Conservation (phyloP, 257 asterid genomes). For the Capsicum rhomboideum region DNA sequence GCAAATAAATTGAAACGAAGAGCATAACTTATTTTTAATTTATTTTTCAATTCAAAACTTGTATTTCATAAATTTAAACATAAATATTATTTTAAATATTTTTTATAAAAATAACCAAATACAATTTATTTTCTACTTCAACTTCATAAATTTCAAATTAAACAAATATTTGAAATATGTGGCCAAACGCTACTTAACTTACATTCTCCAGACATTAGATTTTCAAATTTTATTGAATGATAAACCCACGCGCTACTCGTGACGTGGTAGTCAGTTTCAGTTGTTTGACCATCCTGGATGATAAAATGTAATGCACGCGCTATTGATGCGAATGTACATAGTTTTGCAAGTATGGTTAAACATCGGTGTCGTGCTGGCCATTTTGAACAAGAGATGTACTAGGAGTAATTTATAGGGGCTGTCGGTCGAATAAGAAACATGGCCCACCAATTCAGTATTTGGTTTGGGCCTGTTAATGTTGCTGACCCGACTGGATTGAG, state of each 20-base stretch:
- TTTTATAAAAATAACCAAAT: too few species aligned
- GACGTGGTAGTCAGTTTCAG: background rate
- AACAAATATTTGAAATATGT: too few species aligned
- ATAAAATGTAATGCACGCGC: background rate
- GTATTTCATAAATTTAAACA: too few species aligned
- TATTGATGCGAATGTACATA: background rate
- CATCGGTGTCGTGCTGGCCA: background rate
- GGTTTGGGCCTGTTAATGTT: background rate
- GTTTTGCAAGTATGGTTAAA: background rate
- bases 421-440: conserved; percentile 8
- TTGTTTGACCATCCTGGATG: background rate
- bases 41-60: too few species aligned
- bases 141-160: too few species aligned
- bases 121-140: too few species aligned
- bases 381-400: background rate
- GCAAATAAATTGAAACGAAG: too few species aligned
- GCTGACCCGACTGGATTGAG: background rate
- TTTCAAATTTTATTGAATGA: background rate
- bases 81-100: too few species aligned
- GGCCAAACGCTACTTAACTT: background rate
- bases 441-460: background rate
- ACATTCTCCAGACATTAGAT: conserved; percentile 14
- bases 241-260: background rate
- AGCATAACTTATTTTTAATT: too few species aligned
- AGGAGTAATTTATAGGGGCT: background rate